Evolutionary conservation across 352 stramenopile species (phyloP).

Genomic region (Globisporangium solare): DNA sequence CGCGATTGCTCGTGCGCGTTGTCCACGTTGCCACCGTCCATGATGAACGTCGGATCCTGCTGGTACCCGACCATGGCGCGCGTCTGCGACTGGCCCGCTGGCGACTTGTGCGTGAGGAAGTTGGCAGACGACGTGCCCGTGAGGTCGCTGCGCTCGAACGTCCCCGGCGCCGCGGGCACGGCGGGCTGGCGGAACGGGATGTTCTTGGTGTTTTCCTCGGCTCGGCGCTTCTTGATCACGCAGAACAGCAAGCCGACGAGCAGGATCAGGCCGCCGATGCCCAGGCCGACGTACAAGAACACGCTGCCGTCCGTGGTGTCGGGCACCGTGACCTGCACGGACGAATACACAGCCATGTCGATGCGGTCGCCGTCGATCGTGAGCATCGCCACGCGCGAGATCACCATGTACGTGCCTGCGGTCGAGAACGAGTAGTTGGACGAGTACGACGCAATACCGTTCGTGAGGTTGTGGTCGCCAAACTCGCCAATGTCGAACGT

Average conservation of each 20-base stretch:
- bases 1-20: slow-evolving; percentile 16
- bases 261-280: slow-evolving; percentile 61
- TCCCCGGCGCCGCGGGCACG: slow-evolving; percentile 19
- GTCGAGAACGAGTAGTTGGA: slow-evolving; percentile 51
- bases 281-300: slow-evolving; percentile 72
- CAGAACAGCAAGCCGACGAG: slow-evolving; percentile 62
- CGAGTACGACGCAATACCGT: slow-evolving; percentile 41
- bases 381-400: slow-evolving; percentile 66
- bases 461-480: slow-evolving; percentile 63
- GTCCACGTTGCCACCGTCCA: slow-evolving; percentile 32
- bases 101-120: slow-evolving; percentile 63
- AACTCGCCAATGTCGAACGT: slow-evolving; percentile 51
- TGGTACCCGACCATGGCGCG: slow-evolving; percentile 25
- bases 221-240: slow-evolving; percentile 60
- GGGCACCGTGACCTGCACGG: slow-evolving; percentile 48
- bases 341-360: slow-evolving; percentile 82
- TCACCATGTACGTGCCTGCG: slow-evolving; percentile 60
- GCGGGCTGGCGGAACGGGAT: slow-evolving; percentile 70
- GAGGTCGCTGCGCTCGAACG: slow-evolving; percentile 41
- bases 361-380: slow-evolving; percentile 67
- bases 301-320: slow-evolving; percentile 37
- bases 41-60: slow-evolving; percentile 34
- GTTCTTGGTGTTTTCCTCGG: slow-evolving; percentile 56
- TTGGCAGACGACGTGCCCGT: slow-evolving; percentile 56
- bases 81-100: slow-evolving; percentile 14